These are phyloP conservation scores for Isoetes taiwanensis DNA, from an alignment of 75 land plant species.

Conservation along the genomic window DNA sequence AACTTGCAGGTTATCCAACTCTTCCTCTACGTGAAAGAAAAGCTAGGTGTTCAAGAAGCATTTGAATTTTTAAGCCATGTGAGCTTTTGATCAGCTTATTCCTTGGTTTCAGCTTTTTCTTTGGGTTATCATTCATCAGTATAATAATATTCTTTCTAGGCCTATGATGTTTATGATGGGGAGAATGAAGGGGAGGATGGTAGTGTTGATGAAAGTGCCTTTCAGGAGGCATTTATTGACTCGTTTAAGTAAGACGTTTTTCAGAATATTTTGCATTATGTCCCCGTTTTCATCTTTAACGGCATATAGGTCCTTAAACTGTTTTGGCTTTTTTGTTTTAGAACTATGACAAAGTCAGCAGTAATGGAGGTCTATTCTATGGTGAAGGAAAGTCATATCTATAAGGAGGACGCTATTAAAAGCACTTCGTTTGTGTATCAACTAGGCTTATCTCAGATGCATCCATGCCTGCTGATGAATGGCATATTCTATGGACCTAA, in stretches of 20 bases:
- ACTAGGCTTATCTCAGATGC: slow-evolving; percentile 52
- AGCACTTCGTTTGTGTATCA: slow-evolving; percentile 66
- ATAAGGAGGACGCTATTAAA: slow-evolving; percentile 31
- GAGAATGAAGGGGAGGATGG: slow-evolving; percentile 34
- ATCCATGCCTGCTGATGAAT: slow-evolving; percentile 75
- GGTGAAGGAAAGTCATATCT: slow-evolving; percentile 41
- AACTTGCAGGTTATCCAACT: slow-evolving; percentile 50
- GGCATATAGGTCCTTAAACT: background rate
- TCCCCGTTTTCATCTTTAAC: background rate
- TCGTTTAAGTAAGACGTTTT: slow-evolving; percentile 33
- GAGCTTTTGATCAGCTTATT: slow-evolving; percentile 6
- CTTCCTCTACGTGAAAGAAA: slow-evolving; percentile 63
- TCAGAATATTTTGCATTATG: background rate
- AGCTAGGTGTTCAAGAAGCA: slow-evolving; percentile 38
- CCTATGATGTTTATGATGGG: slow-evolving; percentile 26
- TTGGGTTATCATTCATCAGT: background rate
- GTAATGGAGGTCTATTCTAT: slow-evolving; percentile 51
- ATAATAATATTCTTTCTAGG: background rate
- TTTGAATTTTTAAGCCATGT: slow-evolving; percentile 70
- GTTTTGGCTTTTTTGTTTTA: no score
- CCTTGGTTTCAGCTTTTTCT: background rate
- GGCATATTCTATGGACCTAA: slow-evolving; percentile 69
- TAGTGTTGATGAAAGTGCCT: slow-evolving; percentile 43
- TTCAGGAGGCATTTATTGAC: slow-evolving; percentile 75
- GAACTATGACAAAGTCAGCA: slow-evolving; percentile 45